Evolutionary conservation across 768 basidiomycete genomes (phyloP), one percentile per base, ranked within the genome.

Genomic region (Collybia sordida): DNA sequence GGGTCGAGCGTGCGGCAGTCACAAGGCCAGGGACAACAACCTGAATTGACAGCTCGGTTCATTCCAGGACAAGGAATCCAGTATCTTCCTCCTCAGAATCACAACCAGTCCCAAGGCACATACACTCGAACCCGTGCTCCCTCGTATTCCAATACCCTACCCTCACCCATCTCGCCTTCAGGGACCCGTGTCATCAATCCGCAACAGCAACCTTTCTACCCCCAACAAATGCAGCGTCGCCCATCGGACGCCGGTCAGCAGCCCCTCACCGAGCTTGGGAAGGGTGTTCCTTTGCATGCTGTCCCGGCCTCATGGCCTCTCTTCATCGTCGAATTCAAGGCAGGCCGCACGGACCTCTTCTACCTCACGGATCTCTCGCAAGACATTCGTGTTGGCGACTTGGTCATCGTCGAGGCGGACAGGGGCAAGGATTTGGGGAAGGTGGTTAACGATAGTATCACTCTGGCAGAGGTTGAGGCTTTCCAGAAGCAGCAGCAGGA

Each of bases 271-370:
- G 77, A 93, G 9, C 83, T 96, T 19, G 95, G 96, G 43, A 88
- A 87, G 61, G 96, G 96, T 28, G 82, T 98, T 0, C 93, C 94
- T 0, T 78, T 98, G 15, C 84, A 87, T 63, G 68, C 88, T 42
- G 86, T 99, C 36, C 87, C 94, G 0, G 65, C 87, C 11, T 83
- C 85, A 28, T 91, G 88, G 75, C 93, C 90, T n/a, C 79, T 99
- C 6, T 98, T 82, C 77, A 95, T 98, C 59, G 89, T 98, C 59
- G 90, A 97, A 67, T 99, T 99, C 79, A 99, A 98, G 70, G 95
- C 95, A 0, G 93, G 93, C 0, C 83, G 96, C 35, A 93, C 93
- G 54, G 96, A 98, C 66, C 72, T 99, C 22, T 98, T 94, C 71
- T 98, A 97, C 67, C 78, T 86, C 53, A 88, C 85, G 0, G 90